Evolutionary conservation across 2,329 filamentous ascomycete species (phyloP).

Genomic region (Rachicladosporium sp.): DNA sequence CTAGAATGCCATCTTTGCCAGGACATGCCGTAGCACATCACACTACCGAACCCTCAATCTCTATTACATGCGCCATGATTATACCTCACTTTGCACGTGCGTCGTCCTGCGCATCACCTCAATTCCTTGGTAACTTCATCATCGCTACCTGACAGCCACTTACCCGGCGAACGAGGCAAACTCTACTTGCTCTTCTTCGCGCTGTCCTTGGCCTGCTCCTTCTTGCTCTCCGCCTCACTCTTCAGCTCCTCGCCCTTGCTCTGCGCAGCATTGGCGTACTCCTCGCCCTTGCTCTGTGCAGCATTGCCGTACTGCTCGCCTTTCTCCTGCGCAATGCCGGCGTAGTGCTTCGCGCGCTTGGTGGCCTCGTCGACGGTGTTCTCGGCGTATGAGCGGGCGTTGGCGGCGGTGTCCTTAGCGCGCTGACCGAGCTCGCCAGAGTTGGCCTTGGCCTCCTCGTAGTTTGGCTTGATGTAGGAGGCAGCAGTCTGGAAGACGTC

Average conservation of each 20-base stretch:
- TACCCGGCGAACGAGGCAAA: too few species aligned
- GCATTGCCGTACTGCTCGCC: conserved; percentile 9
- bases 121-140: too few species aligned
- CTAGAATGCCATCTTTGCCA: too few species aligned
- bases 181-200: conserved; percentile 5
- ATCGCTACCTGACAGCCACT: too few species aligned
- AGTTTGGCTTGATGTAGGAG: conserved; percentile 22
- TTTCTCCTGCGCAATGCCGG: conserved; percentile 8
- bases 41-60: too few species aligned
- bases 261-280: not conserved
- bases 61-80: too few species aligned
- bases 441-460: conserved; percentile 25
- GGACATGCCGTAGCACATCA: too few species aligned
- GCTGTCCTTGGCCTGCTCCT: conserved; percentile 5
- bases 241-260: conserved; percentile 3
- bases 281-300: conserved; percentile 1
- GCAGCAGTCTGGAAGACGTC: conserved; percentile 22
- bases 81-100: too few species aligned
- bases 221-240: conserved; percentile 3
- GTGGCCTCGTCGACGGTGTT: conserved; percentile 15
- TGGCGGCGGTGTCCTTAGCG: conserved; percentile 14
- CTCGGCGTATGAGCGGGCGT: conserved; percentile 18
- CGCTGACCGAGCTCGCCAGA: conserved; percentile 18
- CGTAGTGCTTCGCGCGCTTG: conserved; percentile 12
- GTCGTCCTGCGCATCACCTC: too few species aligned